phyloP scores from a whole-genome alignment of 768 basidiomycete species.

The Rubroboletus pulcherrimus region DNA sequence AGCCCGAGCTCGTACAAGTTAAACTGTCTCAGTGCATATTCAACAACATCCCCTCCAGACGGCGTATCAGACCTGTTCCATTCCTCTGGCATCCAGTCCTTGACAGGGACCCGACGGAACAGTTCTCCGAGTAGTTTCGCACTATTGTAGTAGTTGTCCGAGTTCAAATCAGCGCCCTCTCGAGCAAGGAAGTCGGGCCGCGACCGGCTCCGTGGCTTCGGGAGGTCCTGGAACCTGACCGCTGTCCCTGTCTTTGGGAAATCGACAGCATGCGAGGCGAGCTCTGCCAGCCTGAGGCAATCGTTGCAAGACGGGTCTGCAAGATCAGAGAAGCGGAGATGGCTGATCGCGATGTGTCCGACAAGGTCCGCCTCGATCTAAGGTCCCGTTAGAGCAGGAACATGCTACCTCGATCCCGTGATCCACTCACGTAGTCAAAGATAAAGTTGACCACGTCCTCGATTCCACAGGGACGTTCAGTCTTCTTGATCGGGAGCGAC shows the following conservation, averaged over 20 bases:
- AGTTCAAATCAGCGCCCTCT: slow-evolving; percentile 32
- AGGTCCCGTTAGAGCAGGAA: neutral
- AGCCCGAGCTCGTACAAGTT: slow-evolving; percentile 34
- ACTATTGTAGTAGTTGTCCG: slow-evolving; percentile 37
- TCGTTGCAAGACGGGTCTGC: slow-evolving; percentile 31
- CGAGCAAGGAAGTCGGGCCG: slow-evolving; percentile 45
- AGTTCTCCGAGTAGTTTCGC: slow-evolving; percentile 41
- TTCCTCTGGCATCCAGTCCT: slow-evolving; percentile 29
- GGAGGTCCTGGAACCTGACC: slow-evolving; percentile 35
- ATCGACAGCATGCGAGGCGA: slow-evolving; percentile 47
- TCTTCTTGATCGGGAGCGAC: slow-evolving; percentile 33
- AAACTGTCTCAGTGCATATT: slow-evolving; percentile 22
- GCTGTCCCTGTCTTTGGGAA: slow-evolving; percentile 44
- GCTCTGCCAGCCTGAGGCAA: slow-evolving; percentile 41
- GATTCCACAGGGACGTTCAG: slow-evolving; percentile 33
- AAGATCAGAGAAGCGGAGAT: slow-evolving; percentile 43
- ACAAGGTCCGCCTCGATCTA: slow-evolving; percentile 39
- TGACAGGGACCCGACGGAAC: slow-evolving; percentile 42
- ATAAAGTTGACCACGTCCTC: slow-evolving; percentile 46
- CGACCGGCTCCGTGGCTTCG: slow-evolving; percentile 20
- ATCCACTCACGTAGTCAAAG: slow-evolving; percentile 40
- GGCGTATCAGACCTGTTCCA: slow-evolving; percentile 18
- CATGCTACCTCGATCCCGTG: neutral
- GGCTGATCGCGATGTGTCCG: slow-evolving; percentile 40
- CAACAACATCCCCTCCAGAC: slow-evolving; percentile 27